Percentiles rank a stretch among this genome's conserved stretches.
Conservation (phyloP, 2,329 filamentous ascomycete genomes). For the Colletotrichum sp. region DNA sequence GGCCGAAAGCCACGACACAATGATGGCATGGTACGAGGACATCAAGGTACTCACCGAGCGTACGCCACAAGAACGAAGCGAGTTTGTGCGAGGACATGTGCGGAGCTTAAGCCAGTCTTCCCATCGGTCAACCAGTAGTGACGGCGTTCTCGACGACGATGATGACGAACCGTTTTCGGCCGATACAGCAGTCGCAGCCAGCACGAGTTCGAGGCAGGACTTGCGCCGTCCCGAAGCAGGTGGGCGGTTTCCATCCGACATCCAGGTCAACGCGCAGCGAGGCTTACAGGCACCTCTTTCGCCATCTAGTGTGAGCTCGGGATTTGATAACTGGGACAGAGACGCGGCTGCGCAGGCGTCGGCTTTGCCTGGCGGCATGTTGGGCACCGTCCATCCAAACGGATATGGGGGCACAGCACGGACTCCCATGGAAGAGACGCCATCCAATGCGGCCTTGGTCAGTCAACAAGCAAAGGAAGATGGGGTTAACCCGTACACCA, state of each 20-base stretch:
- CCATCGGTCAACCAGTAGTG: conserved; percentile 69
- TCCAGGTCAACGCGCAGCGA: conserved; percentile 79
- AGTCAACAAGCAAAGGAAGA: conserved; percentile 57
- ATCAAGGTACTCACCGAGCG: conserved; percentile 90
- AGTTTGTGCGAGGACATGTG: conserved; percentile 83
- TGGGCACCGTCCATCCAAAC: not conserved
- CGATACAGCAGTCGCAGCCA: conserved; percentile 58
- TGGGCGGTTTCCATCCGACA: conserved; percentile 95
- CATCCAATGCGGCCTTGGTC: conserved; percentile 55
- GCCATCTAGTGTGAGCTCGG: conserved; percentile 82
- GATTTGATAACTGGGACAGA: conserved; percentile 52
- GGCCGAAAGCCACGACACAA: conserved; percentile 82
- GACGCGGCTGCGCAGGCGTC: conserved; percentile 65
- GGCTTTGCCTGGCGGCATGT: conserved; percentile 44
- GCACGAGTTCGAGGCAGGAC: conserved; percentile 54
- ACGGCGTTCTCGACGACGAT: conserved; percentile 78
- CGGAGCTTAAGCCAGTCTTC: conserved; percentile 76
- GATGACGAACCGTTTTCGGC: conserved; percentile 69
- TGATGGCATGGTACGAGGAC: conserved; percentile 96
- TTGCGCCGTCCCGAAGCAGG: conserved; percentile 82
- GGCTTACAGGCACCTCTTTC: conserved; percentile 81
- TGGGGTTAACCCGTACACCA: conserved; percentile 63
- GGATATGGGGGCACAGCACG: conserved; percentile 52
- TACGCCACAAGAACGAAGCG: conserved; percentile 84
- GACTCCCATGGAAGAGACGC: conserved; percentile 52